phyloP scores from a whole-genome alignment of 139 green algal species.

The Chlorella sorokiniana region DNA sequence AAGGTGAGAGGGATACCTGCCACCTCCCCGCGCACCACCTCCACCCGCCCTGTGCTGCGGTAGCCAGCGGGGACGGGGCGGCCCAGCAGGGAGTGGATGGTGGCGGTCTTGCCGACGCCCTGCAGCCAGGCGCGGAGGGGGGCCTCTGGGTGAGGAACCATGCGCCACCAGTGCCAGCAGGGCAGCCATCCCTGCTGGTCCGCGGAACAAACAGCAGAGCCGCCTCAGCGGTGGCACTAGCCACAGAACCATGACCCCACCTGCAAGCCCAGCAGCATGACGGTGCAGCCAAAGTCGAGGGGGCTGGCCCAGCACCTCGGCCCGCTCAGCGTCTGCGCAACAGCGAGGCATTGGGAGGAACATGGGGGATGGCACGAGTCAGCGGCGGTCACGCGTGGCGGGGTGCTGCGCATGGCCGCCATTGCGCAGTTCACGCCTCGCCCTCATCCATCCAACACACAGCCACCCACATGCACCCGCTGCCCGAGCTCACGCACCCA shows the following conservation, averaged over 20 bases:
- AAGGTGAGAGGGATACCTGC: conserved; percentile 70
- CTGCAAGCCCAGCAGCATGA: conserved; percentile 77
- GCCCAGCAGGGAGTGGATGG: conserved; percentile 71
- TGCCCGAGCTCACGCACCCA: not conserved
- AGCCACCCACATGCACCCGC: no score
- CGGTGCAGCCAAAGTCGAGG: conserved; percentile 56
- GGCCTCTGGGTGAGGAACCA: no score
- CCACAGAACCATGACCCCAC: no score
- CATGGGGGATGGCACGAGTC: not conserved
- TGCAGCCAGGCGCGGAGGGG: not conserved
- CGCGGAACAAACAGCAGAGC: no score
- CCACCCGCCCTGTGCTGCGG: conserved; percentile 46
- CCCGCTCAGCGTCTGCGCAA: conserved; percentile 35
- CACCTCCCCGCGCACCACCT: conserved; percentile 54
- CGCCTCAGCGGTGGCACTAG: no score
- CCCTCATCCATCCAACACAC: no score
- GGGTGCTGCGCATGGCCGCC: no score
- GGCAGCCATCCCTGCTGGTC: no score
- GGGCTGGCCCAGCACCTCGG: conserved; percentile 41
- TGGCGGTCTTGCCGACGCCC: conserved; percentile 76
- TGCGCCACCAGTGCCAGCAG: no score
- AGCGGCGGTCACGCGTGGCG: not conserved
- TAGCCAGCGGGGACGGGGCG: conserved; percentile 32
- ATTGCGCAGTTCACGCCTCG: no score
- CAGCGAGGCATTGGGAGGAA: not conserved